Base-by-base conservation (phyloP, 805 yeast species). In the Wickerhamiella lipophila region DNA sequence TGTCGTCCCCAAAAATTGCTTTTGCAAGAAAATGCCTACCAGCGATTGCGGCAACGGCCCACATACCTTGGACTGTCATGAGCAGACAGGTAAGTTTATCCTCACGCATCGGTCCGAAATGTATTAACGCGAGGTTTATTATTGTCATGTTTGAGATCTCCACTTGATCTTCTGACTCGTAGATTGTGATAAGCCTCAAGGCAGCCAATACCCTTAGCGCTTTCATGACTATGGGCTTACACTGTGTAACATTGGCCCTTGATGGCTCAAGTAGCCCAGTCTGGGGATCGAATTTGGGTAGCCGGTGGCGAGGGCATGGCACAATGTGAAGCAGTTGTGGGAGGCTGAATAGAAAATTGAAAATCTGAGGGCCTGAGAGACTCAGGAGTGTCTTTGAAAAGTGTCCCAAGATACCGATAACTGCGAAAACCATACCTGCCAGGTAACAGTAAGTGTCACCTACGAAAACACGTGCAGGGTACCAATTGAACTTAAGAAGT, bases 401-500 rank as follows among this genome's bases (percentile, higher is more conserved):
- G 68, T 92, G 99, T 1, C 97, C 97, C 51, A 85, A 72, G 30
- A 92, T 92, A 1, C 96, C 97, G 26, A 85, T 95, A 23, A 88
- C 92, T 0, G 97, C 98, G 65, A 92, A 87, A 0, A 92, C 95
- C 98, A 92, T 92, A 3, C 99, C 99, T 22, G 95, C 86, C 64
- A 92, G 88, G 66, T 92, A 92, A 67, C 99, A 92, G 69, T 83
- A 92, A 0, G 98, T 89, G 62, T 92, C 99, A 26, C 99, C 99
- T 6, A 92, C 99, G 67, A 92, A 92, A 1, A 86, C 97, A 50
- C 68, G 68, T 0, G 98, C 86, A 0, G 98, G 98, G 69, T 72
- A 92, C 81, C 88, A 83, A 62, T 92, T 92, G 69, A 72, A 81
- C 56, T 75, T 77, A 56, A 83, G 74, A 49, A 92, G 67, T 0